A percentile compares a stretch with the other conserved stretches of the same genome.
Evolutionary conservation across 208 protist genomes (phyloP).

Genomic region (Crithidia expoeki): DNA sequence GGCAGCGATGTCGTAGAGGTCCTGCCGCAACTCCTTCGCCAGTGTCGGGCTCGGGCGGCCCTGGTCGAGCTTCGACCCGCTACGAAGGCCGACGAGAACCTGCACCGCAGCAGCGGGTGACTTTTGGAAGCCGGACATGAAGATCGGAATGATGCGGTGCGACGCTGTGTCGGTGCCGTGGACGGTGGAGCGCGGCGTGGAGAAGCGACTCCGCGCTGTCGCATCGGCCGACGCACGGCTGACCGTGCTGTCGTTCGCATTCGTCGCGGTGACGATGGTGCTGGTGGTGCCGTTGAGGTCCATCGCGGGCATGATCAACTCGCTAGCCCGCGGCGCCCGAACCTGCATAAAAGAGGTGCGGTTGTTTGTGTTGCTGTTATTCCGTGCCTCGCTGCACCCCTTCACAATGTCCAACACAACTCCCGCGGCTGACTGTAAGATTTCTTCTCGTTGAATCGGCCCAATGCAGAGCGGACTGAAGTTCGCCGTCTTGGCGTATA

Average conservation of each 20-base stretch:
- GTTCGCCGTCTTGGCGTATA: conserved; percentile 38
- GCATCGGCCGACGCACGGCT: background rate
- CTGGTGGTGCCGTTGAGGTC: background rate
- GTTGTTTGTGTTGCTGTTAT: background rate
- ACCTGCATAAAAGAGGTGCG: background rate
- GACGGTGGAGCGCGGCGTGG: background rate
- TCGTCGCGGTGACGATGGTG: background rate
- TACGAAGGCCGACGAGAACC: conserved; percentile 3
- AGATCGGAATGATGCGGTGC: conserved; percentile 7
- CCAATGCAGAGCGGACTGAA: conserved; percentile 25
- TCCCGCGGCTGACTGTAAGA: conserved; percentile 30
- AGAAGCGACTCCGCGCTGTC: background rate
- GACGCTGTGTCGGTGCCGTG: background rate
- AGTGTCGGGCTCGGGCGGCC: background rate
- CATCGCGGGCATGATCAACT: background rate
- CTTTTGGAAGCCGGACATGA: conserved; percentile 13
- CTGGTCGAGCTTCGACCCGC: conserved; percentile 1
- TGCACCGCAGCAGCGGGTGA: background rate
- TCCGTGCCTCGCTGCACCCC: background rate
- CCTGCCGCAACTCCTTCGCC: conserved; percentile 21
- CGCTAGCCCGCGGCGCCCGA: background rate
- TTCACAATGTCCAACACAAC: conserved; percentile 2
- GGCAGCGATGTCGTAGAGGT: conserved; percentile 48
- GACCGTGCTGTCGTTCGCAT: conserved; percentile 1
- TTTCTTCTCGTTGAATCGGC: conserved; percentile 40